Conservation (phyloP, 2,329 filamentous ascomycete genomes). For the Bipolaris zeicola region DNA sequence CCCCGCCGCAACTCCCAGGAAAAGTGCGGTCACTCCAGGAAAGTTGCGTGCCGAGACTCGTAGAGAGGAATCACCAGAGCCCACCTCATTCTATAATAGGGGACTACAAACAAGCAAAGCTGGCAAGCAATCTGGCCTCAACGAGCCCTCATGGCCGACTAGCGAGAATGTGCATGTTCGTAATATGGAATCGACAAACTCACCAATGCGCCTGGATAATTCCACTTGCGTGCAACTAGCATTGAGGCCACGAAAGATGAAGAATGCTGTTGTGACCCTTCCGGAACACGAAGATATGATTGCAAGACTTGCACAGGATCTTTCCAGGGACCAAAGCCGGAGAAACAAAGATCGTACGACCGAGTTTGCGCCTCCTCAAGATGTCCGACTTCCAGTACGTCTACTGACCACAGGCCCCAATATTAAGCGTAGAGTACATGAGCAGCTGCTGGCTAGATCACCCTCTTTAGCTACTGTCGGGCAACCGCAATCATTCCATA, state of each 20-base stretch:
- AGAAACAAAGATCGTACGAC: not conserved
- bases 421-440: slow-evolving; percentile 48
- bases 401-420: slow-evolving; percentile 46
- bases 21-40: slow-evolving; percentile 54
- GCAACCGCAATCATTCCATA: slow-evolving; percentile 51
- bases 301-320: slow-evolving; percentile 24
- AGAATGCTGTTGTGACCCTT: slow-evolving; percentile 42
- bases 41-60: slow-evolving; percentile 50
- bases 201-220: not conserved
- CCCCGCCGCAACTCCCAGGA: slow-evolving; percentile 28
- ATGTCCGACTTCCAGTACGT: slow-evolving; percentile 44
- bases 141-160: slow-evolving; percentile 73
- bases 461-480: slow-evolving; percentile 17
- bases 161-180: slow-evolving; percentile 59
- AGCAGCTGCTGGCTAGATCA: slow-evolving; percentile 25
- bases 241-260: slow-evolving; percentile 44
- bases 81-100: slow-evolving; percentile 27
- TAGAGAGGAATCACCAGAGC: slow-evolving; percentile 22
- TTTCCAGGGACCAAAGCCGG: slow-evolving; percentile 14
- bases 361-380: slow-evolving; percentile 25
- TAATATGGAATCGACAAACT: slow-evolving; percentile 21
- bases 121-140: slow-evolving; percentile 68
- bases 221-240: not conserved
- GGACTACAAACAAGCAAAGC: slow-evolving; percentile 28
- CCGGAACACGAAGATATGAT: slow-evolving; percentile 36